Conservation (phyloP, 2,329 filamentous ascomycete genomes). For the Aspergillus brunneoviolaceus region DNA sequence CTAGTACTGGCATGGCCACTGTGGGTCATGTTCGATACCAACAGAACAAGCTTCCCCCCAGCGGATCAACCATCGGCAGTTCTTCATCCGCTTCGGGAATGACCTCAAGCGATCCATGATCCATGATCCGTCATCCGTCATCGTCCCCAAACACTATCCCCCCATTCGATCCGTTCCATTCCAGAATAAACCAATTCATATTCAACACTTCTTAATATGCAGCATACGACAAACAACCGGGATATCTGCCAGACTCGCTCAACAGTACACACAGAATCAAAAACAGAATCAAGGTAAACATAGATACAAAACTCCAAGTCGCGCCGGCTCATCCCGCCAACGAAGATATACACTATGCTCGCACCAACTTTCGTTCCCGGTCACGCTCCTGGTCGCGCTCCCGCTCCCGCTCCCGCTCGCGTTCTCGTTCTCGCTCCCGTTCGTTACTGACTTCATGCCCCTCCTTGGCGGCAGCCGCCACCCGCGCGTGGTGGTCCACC, state of each 20-base stretch:
- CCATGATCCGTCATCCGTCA: neutral
- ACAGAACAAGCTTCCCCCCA: no score
- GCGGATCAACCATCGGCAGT: constrained; percentile 3
- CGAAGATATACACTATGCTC: constrained; percentile 16
- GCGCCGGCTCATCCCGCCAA: neutral
- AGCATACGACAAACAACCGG: constrained; percentile 9
- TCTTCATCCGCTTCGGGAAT: neutral
- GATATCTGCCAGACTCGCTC: neutral
- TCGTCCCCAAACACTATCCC: neutral
- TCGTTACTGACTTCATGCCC: constrained; percentile 25
- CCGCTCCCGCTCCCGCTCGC: constrained; percentile 13
- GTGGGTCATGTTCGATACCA: no score
- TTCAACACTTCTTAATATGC: constrained; percentile 1
- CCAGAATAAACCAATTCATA: neutral
- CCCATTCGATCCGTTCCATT: no score
- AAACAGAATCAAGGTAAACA: constrained; percentile 9
- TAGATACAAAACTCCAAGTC: constrained; percentile 12
- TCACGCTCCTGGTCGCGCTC: constrained; percentile 24
- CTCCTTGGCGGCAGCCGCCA: constrained; percentile 35
- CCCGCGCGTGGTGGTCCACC: constrained; percentile 39
- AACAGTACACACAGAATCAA: constrained; percentile 7
- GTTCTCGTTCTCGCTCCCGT: constrained; percentile 19
- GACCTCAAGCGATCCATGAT: neutral
- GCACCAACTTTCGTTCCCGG: constrained; percentile 32
- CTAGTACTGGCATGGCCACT: no score